Evolutionary conservation across 1,284 basidiomycete species (phyloP).

Genomic region (Ceratobasidium sp.): DNA sequence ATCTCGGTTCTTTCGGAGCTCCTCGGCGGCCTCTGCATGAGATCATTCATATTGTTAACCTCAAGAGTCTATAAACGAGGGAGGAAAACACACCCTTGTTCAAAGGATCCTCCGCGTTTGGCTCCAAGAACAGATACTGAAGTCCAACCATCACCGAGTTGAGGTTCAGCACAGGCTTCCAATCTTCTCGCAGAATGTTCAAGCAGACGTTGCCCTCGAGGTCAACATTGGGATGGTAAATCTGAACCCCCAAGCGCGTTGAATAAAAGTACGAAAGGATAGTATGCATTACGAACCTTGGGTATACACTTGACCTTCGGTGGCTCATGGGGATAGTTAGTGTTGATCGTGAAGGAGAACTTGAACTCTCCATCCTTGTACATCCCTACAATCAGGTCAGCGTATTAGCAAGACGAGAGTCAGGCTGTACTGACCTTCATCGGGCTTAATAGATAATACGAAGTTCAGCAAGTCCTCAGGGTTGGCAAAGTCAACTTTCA

Average conservation of each 20-base stretch:
- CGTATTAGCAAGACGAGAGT: neutral
- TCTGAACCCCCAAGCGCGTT: slow-evolving; percentile 62
- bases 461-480: slow-evolving; percentile 96
- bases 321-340: slow-evolving; percentile 98
- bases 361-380: slow-evolving; percentile 94
- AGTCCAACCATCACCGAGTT: slow-evolving; percentile 98
- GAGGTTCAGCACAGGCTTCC: slow-evolving; percentile 98
- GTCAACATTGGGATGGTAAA: slow-evolving; percentile 99
- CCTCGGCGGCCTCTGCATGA: slow-evolving; percentile 88
- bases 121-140: slow-evolving; percentile 98
- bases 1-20: slow-evolving; percentile 85
- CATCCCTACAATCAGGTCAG: slow-evolving; percentile 74
- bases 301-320: slow-evolving; percentile 98
- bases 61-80: slow-evolving; percentile 1
- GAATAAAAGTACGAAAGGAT: neutral
- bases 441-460: slow-evolving; percentile 92
- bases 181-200: slow-evolving; percentile 98
- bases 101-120: slow-evolving; percentile 97
- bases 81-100: slow-evolving; percentile 84
- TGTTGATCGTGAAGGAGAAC: slow-evolving; percentile 96
- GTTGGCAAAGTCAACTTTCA: slow-evolving; percentile 95
- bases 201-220: slow-evolving; percentile 96
- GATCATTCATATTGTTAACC: slow-evolving; percentile 46
- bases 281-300: slow-evolving; percentile 68
- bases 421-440: slow-evolving; percentile 79